Evolutionary conservation across 2,329 filamentous ascomycete species (phyloP), one percentile per base, ranked within the genome.

Genomic region (Conoideocrella luteorostrata): DNA sequence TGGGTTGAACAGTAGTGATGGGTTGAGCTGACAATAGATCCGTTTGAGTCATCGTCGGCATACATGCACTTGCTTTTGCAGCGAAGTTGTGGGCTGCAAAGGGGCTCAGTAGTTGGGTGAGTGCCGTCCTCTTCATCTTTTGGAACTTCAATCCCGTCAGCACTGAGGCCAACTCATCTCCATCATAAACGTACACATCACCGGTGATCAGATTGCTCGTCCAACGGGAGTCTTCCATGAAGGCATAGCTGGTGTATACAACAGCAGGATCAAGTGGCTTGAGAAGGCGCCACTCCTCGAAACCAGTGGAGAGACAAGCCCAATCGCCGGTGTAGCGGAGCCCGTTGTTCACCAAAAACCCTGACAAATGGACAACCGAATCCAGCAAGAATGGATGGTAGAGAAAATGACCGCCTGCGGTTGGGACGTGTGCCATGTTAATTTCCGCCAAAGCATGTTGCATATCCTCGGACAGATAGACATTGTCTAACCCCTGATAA

Each of bases 81-180:
- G 32, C 32, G 15, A 11, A 9, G 32, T 4, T 34, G 2, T 18
- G 28, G 28, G 21, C 26, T 10, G 38, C 18, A 7, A 26, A 10
- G 15, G 38, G 38, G 20, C 22, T 17, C 22, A 40, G 38, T 11
- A 40, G 38, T 18, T 40, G 38, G 11, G 12, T 18, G 38, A 40
- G 38, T 12, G 38, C 38, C 24, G 38, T 40, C 38, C 38, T 40
- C 24, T 40, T 40, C 38, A 40, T 40, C 38, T 40, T 40, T 29
- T 40, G 38, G 24, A 40, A 40, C 15, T 40, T 22, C 26, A 40
- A 15, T 11, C 38, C 38, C 9, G 38, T 30, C 38, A 40, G 15
- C 22, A 40, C 38, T 15, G 38, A 40, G 22, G 21, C 38, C n/a
- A 40, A 18, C 15, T 40, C 38, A 4, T 29, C 38, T 20, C 38